These are phyloP conservation scores for Dothistroma pini DNA, from an alignment of 2,329 filamentous ascomycete species.

Conservation along the genomic window DNA sequence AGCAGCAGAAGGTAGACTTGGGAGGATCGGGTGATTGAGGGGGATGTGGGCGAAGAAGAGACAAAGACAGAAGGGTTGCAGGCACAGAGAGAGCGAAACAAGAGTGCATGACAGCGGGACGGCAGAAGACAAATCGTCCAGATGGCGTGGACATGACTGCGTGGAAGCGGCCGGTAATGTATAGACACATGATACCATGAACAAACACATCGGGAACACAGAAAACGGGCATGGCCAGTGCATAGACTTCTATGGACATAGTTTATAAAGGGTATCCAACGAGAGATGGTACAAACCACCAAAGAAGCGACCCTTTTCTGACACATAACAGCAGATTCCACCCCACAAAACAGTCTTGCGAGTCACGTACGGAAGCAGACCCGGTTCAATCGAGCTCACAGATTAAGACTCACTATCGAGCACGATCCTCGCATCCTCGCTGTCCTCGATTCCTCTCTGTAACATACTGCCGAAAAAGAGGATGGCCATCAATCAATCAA, in stretches of 20 bases:
- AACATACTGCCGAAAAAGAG: no score
- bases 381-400: no score
- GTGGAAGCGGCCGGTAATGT: background rate
- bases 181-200: constrained; percentile 11
- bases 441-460: no score
- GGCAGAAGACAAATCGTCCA: background rate
- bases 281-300: background rate
- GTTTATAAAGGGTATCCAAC: background rate
- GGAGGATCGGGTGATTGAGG: background rate
- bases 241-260: constrained; percentile 1
- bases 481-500: no score
- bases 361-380: no score
- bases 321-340: no score
- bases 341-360: no score
- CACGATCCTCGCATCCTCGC: no score
- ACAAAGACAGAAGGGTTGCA: background rate
- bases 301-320: no score
- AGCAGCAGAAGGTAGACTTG: constrained; percentile 3
- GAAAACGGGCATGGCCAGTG: background rate
- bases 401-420: no score
- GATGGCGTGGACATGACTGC: background rate
- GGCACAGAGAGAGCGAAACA: background rate
- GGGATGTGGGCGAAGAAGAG: background rate
- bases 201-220: background rate
- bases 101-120: background rate